Base-by-base conservation (phyloP, 768 basidiomycete genomes). In the Lactarius akahatsu region DNA sequence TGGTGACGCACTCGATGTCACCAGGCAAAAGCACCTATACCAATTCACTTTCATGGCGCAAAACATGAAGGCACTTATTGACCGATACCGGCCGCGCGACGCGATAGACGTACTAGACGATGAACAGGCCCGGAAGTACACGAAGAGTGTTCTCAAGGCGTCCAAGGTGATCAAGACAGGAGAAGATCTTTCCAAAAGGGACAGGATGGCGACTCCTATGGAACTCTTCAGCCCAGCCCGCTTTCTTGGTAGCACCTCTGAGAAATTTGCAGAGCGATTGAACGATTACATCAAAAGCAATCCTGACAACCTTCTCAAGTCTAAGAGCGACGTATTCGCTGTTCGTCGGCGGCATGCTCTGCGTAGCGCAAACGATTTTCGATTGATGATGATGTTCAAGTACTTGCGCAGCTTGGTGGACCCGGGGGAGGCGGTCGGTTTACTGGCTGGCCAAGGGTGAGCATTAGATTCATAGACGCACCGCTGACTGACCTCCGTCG, bases 391-490 rank as follows among this genome's bases (percentile, higher is more conserved):
- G 87, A 88, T 94, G 71, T 84, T 92, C 74, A 92, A 96, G 76
- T 99, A 98, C 76, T 83, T 98, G 84, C 84, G 91, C 65, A 93
- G 92, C 75, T 78, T 99, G 61, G 93, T 95, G 3, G 97, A 99
- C 66, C 95, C 97, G 5, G 97, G 97, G 69, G 97, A 99, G 78
- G 95, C 97, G n/a, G 96, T 99, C 38, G 97, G 97, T 47, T 77
- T 98, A 56, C 81, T 99, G 57, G 97, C 97, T 13, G 96, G 96
- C 20, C 97, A 99, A 81, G 94, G 96, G 96, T 96, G 76, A 69
- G 85, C 28, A 18, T 16, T 4, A 23, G 32, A 23, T n/a, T n/a
- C 18, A 9, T 34, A 26, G 13, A 34, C 30, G 16, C 18, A 9
- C 23, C n/a, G 23, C 54, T 41, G 40, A 50, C 50, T 62, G 57